Evolutionary conservation across 2,329 filamentous ascomycete species (phyloP), one percentile per base, ranked within the genome.

Genomic region (Talaromyces sp.): DNA sequence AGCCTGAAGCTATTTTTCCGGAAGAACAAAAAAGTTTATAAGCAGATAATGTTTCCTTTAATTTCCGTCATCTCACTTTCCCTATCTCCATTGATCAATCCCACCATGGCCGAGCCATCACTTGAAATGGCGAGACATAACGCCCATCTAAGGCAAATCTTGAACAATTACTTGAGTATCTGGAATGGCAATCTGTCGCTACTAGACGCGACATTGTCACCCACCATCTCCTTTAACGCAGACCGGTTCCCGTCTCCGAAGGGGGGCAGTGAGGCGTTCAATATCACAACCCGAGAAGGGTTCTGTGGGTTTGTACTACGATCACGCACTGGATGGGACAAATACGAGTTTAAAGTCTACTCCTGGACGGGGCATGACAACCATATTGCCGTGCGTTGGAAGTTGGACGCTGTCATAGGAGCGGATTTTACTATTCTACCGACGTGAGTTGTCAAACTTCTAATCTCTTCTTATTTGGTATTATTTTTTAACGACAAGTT

Each of bases 171-270:
- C 21, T 10, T 55, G 13, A 27, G 24, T 32, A n/a, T 55, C 3
- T 55, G 53, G 53, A 55, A 55, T 19, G 53, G 53, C n/a, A 41
- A 55, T 32, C 8, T 55, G 32, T 41, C 53, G 9, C 21, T 35
- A 17, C 14, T 55, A 6, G 35, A 19, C 19, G n/a, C 31, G 19
- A 55, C 53, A 17, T 55, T 55, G 13, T 17, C 53, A 14, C 32
- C 53, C 13, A 26, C 21, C 17, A 11, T 55, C 21, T 13, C 14
- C 7, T 41, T 55, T 14, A 29, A 55, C 24, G 53, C n/a, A 27
- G 53, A 55, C 26, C 53, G 53, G 4, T 41, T 55, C 32, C 53
- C 53, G 35, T 61, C 58, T 61, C 56, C 53, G 27, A 64, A 59
- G n/a, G 24, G 54, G n/a, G 35, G 35, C 17, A 38, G 35, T 8